Evolutionary conservation across 1,139 yeast genomes (phyloP), one percentile per base, ranked within the genome.

Genomic region (Suhomyces bribrorum): DNA sequence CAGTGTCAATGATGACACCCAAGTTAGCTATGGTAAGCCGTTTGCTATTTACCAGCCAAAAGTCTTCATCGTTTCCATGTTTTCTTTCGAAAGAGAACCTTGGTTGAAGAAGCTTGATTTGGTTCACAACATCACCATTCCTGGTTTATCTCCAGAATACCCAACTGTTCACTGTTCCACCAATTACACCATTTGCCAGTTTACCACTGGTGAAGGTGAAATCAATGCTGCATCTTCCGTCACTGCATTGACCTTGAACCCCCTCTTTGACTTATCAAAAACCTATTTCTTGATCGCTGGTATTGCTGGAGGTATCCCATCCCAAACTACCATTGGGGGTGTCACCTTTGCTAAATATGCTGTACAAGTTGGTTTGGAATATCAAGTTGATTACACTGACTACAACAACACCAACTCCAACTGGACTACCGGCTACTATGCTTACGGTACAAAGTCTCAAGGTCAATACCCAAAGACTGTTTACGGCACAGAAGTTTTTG

Each of bases 201-300:
- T 80, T 42, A 79, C 84, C 33, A 78, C 83, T 12, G 87, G 86
- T 41, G 86, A 81, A 61, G 83, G 82, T 46, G 86, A 81, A 56
- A 75, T 79, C 51, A 81, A 81, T 52, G 86, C 87, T 30, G 86
- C 86, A 17, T 50, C 81, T 27, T 69, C 85, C 26, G 58, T 81
- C 44, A 68, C 77, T 37, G 81, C 86, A 4, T 61, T 81, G 46
- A 56, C 76, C 9, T 64, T 78, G 56, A 68, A 70, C 40, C 81
- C 84, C 28, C 53, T 68, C 44, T 80, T 81, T 48, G 83, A 81
- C 53, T 69, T 81, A 37, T 55, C 79, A 26, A 70, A 74, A 50
- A 79, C 86, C 26, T 81, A 79, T 61, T 81, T 79, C 66, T 52
- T 81, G 49, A 64, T 79, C 46, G 82, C 83, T 28, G 87, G 87